Evolutionary conservation across 2,329 filamentous ascomycete genomes (phyloP).

Genomic region (Cladosporium cucumerinum): DNA sequence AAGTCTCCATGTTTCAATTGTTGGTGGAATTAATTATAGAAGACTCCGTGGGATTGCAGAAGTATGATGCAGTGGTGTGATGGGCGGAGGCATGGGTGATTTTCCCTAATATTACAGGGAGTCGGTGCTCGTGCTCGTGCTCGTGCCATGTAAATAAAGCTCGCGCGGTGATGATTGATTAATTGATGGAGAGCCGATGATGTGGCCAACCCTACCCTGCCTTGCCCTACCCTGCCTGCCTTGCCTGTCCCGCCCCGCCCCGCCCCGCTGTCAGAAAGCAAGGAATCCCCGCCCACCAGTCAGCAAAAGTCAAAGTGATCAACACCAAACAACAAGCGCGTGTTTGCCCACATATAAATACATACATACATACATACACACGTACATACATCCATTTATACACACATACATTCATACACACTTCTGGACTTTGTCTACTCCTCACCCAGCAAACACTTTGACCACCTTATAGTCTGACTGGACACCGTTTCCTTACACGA

Average conservation of each 20-base stretch:
- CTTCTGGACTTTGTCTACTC: neutral
- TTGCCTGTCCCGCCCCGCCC: neutral
- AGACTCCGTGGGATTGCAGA: neutral
- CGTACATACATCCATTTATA: too few relatives aligned
- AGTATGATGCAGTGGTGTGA: conserved; percentile 1
- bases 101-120: conserved; percentile 1
- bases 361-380: neutral
- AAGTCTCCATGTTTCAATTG: conserved; percentile 1
- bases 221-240: too few relatives aligned
- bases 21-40: neutral
- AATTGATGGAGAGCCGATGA: neutral
- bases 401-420: neutral
- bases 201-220: neutral
- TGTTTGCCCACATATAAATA: neutral
- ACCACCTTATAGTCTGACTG: neutral
- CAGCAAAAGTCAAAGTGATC: neutral
- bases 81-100: neutral
- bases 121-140: conserved; percentile 2
- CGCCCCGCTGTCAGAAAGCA: neutral
- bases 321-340: neutral
- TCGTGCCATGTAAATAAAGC: conserved; percentile 2
- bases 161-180: too few relatives aligned
- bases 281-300: neutral
- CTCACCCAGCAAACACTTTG: neutral
- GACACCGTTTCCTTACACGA: too few relatives aligned